Conservation (phyloP, 106 monocot species). For the Dioscorea alata region DNA sequence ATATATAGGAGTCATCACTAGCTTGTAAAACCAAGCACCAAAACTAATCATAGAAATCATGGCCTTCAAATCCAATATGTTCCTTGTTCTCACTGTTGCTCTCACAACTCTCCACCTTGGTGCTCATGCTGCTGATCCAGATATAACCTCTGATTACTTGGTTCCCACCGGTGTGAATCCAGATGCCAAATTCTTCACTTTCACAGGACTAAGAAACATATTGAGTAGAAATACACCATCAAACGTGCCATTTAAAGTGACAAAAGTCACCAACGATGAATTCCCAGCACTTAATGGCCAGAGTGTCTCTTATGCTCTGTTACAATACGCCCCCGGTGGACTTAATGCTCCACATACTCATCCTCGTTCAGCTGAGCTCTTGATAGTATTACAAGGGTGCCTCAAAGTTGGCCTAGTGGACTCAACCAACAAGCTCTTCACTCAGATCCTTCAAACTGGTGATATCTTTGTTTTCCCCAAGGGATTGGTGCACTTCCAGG, state of each 20-base stretch:
- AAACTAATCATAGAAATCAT: neutral
- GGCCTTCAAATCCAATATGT: neutral
- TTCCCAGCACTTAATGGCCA: conserved; percentile 21
- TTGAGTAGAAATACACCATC: neutral
- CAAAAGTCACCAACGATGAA: neutral
- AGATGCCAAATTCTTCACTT: conserved; percentile 17
- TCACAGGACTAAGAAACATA: conserved; percentile 1
- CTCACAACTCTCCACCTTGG: neutral
- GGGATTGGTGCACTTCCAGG: conserved; percentile 7
- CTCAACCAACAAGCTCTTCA: neutral
- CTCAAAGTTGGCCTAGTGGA: conserved; percentile 5
- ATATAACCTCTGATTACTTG: conserved; percentile 15
- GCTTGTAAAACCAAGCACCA: too few species aligned
- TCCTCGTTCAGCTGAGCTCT: conserved; percentile 14
- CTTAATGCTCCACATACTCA: conserved; percentile 18
- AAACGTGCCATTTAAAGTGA: neutral
- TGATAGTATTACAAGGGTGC: neutral
- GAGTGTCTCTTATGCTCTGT: conserved; percentile 13
- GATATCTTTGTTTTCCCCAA: conserved; percentile 10
- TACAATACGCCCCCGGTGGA: neutral
- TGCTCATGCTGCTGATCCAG: conserved; percentile 14
- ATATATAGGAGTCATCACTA: too few species aligned
- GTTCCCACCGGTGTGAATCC: neutral
- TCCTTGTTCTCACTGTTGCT: neutral
- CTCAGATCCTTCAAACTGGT: neutral